phyloP scores from a whole-genome alignment of 345 rosid species.

The Gossypium mustelinum region DNA sequence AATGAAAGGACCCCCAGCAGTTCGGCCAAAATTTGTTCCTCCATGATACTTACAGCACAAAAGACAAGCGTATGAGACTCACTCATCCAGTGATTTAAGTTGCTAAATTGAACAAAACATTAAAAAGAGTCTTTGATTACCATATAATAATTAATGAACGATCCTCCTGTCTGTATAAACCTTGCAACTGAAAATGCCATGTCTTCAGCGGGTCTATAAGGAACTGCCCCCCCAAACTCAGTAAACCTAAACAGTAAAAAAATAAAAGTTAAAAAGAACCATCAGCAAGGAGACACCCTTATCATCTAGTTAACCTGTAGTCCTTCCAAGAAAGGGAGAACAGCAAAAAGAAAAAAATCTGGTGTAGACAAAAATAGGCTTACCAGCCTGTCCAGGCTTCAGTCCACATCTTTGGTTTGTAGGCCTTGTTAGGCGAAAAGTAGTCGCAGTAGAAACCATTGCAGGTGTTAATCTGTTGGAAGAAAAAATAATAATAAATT shows the following conservation, averaged over 20 bases:
- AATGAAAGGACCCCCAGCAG: conserved; percentile 99
- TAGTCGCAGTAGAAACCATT: conserved; percentile 97
- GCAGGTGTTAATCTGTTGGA: conserved; percentile 80
- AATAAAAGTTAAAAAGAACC: neutral
- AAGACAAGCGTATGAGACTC: conserved; percentile 18
- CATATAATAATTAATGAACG: conserved; percentile 94
- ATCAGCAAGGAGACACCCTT: neutral
- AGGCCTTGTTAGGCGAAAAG: conserved; percentile 88
- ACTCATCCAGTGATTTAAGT: conserved; percentile 13
- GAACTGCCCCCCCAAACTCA: conserved; percentile 91
- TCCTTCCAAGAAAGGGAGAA: conserved; percentile 3
- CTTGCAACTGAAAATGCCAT: conserved; percentile 93
- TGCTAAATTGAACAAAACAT: conserved; percentile 6
- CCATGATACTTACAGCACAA: conserved; percentile 73
- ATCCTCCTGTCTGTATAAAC: conserved; percentile 94
- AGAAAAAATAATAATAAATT: neutral
- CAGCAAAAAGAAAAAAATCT: neutral
- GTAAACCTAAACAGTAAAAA: conserved; percentile 57
- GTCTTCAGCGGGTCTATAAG: conserved; percentile 93
- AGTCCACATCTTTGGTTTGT: conserved; percentile 99
- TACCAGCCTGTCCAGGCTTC: conserved; percentile 99
- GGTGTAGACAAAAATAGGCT: conserved; percentile 10
- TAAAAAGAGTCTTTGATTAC: conserved; percentile 34
- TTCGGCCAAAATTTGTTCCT: conserved; percentile 97
- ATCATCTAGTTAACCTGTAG: neutral